Base-by-base conservation (phyloP, 495 filamentous ascomycete genomes). In the Bacidia gigantensis region DNA sequence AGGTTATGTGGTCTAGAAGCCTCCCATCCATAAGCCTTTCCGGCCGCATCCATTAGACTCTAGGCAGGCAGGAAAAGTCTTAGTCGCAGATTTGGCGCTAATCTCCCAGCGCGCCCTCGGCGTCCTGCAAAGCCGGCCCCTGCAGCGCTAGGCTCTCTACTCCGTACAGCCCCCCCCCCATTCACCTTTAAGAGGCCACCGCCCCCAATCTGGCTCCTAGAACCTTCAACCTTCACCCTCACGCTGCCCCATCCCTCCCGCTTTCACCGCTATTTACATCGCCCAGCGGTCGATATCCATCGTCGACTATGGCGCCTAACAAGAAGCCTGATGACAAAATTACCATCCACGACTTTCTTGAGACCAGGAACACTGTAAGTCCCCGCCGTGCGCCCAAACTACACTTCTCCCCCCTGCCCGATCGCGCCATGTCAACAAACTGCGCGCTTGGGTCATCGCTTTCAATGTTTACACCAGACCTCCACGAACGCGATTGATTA, bases 281-380 rank as follows among this genome's bases (percentile, higher is more conserved):
- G 20, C 38, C 25, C 25, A 43, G 26, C 46, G 24, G 10, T 26
- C 46, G 39, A 49, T 45, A 21, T 53, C 21, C 24, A 23, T 23
- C 32, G 46, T 25, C 25, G 21, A 55, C 25, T 47, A 74, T 76
- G 72, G 67, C 68, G 55, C 68, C 66, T 51, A 62, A 65, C 3
- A 77, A 74, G 65, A 74, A 75, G 60, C 56, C 62, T 17, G 69
- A 72, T 48, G 69, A 72, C 52, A 67, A 72, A 46, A 47, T 84
- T 59, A 76, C 78, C 57, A 61, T 81, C 38, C 72, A 81, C 39
- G 76, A 81, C 56, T 81, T 82, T 59, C 72, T 77, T 20, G 69
- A 72, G 53, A 79, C 80, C 44, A 72, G 81, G 46, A 81, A 86
- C 64, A 70, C 69, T 52, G 82, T 86, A 75, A 73, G 80, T 68